These are phyloP conservation scores for Knufia fluminis DNA, from an alignment of 2,329 filamentous ascomycete species.

Conservation along the genomic window DNA sequence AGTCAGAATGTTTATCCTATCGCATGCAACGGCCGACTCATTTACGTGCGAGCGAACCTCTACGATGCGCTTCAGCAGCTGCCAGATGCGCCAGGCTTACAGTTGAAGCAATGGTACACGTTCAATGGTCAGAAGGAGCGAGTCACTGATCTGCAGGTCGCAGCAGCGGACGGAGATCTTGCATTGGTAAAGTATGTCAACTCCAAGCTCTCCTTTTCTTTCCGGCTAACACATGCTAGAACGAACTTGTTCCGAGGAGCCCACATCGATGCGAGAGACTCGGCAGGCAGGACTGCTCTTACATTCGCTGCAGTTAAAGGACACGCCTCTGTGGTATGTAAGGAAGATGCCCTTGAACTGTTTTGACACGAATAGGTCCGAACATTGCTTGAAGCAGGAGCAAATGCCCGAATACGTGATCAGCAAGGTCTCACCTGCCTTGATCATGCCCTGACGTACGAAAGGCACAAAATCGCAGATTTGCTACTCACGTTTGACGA, in stretches of 20 bases:
- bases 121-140: not conserved
- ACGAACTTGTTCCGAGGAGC: conserved; percentile 1
- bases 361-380: not conserved
- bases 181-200: not conserved
- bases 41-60: not conserved
- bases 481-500: not conserved
- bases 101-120: not conserved
- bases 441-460: not conserved
- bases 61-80: conserved; percentile 3
- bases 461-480: not conserved
- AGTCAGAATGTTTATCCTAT: not conserved
- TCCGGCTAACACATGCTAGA: not conserved
- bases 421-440: not conserved
- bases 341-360: not conserved
- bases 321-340: not conserved
- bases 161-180: not conserved
- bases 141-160: not conserved
- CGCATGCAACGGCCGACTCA: not conserved
- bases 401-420: not conserved
- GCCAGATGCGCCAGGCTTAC: not conserved
- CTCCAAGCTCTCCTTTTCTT: not conserved
- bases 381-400: not conserved
- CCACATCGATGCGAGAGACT: not conserved
- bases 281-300: not conserved
- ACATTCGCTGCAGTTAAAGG: not conserved